Evolutionary conservation across 495 filamentous ascomycete species (phyloP).

Genomic region (Xylaria acuta): DNA sequence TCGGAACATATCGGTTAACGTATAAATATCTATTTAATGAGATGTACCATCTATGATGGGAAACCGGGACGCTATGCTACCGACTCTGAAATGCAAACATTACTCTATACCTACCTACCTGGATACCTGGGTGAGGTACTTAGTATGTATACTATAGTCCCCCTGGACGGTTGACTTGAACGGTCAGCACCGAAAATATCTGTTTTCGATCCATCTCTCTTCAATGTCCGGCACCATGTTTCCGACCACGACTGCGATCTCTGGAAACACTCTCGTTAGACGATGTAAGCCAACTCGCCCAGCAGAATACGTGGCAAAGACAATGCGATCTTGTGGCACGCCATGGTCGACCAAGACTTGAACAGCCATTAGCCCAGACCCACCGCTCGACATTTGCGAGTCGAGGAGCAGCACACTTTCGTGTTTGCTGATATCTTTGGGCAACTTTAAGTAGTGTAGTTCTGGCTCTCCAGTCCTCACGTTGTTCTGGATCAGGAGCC

Average conservation of each 20-base stretch:
- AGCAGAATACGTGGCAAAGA: constrained; percentile 86
- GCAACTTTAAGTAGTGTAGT: constrained; percentile 83
- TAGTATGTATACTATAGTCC: background rate
- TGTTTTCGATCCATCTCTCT: constrained; percentile 81
- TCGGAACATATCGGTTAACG: constrained; percentile 16
- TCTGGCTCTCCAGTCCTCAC: constrained; percentile 85
- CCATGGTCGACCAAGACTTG: constrained; percentile 93
- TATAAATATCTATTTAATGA: background rate
- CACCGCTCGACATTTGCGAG: constrained; percentile 91
- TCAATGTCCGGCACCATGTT: constrained; percentile 77
- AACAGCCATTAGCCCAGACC: constrained; percentile 95
- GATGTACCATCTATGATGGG: background rate
- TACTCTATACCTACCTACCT: constrained; percentile 7
- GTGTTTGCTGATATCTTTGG: constrained; percentile 70
- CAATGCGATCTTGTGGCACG: constrained; percentile 81
- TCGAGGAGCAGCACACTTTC: constrained; percentile 86
- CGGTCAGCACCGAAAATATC: constrained; percentile 76
- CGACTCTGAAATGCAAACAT: constrained; percentile 2
- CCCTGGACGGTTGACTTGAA: constrained; percentile 21
- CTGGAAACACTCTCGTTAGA: constrained; percentile 84
- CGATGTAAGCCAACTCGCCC: constrained; percentile 82
- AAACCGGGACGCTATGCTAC: constrained; percentile 20
- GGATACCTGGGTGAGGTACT: background rate
- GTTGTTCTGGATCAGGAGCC: constrained; percentile 89
- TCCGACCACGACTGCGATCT: constrained; percentile 81